These are phyloP conservation scores for Tagetes erecta DNA, from an alignment of 129 eudicot genomes.

Conservation along the genomic window DNA sequence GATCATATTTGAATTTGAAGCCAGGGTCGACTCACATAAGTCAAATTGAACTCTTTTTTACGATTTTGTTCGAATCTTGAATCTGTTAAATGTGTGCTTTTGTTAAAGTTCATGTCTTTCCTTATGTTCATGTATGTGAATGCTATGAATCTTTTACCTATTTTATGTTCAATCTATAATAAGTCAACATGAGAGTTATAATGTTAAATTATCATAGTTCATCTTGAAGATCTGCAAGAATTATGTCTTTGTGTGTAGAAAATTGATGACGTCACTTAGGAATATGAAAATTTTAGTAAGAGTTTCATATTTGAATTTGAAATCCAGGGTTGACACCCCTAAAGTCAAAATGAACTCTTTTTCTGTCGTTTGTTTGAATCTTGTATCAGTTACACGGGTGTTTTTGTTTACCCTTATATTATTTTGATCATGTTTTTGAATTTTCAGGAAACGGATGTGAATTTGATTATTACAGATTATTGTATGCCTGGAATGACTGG, in stretches of 20 bases:
- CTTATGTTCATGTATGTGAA: background rate
- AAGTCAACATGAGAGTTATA: conserved; percentile 18
- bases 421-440: conserved; percentile 16
- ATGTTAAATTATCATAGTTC: conserved; percentile 2
- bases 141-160: conserved; percentile 3
- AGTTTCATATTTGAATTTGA: conserved; percentile 1
- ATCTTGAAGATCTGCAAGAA: conserved; percentile 17
- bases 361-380: background rate
- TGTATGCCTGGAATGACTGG: conserved; percentile 89
- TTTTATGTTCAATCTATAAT: background rate
- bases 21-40: no score
- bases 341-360: conserved; percentile 26
- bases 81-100: background rate
- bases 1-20: no score
- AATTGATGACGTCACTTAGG: background rate
- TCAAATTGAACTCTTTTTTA: no score
- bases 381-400: background rate
- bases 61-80: no score
- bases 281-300: background rate
- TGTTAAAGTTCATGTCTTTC: background rate
- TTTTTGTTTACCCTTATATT: conserved; percentile 5
- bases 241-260: background rate
- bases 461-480: conserved; percentile 73
- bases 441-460: conserved; percentile 57
- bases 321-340: conserved; percentile 11